These are phyloP conservation scores for Parvularia atlantis DNA, from an alignment of 78 protist species.

Conservation along the genomic window DNA sequence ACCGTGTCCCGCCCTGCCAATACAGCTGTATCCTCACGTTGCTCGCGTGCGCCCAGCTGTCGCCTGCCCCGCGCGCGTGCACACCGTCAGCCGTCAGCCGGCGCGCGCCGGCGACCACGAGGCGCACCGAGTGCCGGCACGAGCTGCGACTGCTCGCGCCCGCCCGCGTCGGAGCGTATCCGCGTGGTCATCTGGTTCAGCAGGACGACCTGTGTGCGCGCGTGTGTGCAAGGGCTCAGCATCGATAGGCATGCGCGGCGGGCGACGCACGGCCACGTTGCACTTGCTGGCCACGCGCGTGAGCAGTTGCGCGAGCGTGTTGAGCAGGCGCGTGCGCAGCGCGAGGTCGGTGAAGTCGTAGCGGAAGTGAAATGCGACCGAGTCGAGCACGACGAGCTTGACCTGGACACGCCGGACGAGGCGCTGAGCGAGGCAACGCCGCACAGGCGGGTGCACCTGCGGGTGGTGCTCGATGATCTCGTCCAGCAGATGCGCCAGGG, in stretches of 20 bases:
- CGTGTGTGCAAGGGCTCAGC: background rate
- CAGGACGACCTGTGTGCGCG: conserved; percentile 9
- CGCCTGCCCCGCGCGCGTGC: conserved; percentile 1
- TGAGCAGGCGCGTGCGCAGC: conserved; percentile 27
- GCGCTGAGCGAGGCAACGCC: too few relatives aligned
- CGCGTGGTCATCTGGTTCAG: conserved; percentile 61
- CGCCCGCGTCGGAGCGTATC: too few relatives aligned
- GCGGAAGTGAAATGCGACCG: conserved; percentile 63
- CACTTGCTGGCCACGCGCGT: conserved; percentile 15
- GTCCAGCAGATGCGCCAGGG: conserved; percentile 30
- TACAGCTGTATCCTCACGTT: conserved; percentile 22
- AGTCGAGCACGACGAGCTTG: conserved; percentile 46
- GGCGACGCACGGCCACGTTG: conserved; percentile 28
- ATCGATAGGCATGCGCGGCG: background rate
- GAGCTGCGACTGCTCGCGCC: conserved; percentile 5
- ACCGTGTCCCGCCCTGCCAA: conserved; percentile 9
- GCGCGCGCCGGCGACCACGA: background rate
- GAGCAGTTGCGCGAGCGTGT: conserved; percentile 23
- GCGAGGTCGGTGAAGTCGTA: conserved; percentile 30
- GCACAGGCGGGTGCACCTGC: conserved; percentile 11
- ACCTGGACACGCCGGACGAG: too few relatives aligned
- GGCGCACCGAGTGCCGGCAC: conserved; percentile 39
- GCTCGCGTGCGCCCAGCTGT: conserved; percentile 50
- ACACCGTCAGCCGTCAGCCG: background rate
- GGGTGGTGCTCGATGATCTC: conserved; percentile 18